Conservation (phyloP, 192 early-diverging fungal species). For the Haplosporangium gracile region DNA sequence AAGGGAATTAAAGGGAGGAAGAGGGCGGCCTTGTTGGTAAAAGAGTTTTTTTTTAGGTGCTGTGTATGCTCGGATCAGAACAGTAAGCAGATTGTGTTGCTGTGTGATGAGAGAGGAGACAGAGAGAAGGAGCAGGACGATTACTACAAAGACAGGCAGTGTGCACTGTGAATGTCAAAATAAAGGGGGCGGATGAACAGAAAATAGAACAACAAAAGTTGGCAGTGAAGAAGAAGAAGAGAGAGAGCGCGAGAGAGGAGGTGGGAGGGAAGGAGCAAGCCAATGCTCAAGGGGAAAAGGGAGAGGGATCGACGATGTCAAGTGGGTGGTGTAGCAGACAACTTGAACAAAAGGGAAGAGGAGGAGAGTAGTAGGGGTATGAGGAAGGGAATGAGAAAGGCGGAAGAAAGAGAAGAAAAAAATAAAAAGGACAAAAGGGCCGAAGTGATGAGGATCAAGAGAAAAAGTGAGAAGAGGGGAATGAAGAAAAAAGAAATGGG, state of each 20-base stretch:
- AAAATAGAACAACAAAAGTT: not conserved
- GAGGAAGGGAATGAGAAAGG: not conserved
- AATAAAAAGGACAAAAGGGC: not conserved
- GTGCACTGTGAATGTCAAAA: not conserved
- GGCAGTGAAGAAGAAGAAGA: not conserved
- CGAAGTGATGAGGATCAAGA: not conserved
- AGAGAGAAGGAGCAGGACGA: too few relatives aligned
- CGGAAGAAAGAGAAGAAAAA: not conserved
- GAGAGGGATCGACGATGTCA: not conserved
- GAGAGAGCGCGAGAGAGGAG: not conserved
- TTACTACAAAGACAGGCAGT: too few relatives aligned
- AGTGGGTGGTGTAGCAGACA: not conserved
- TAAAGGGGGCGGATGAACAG: not conserved
- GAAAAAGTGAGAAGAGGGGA: not conserved
- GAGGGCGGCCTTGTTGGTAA: not conserved
- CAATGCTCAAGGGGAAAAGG: not conserved
- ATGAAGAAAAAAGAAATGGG: not conserved
- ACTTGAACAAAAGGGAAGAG: not conserved
- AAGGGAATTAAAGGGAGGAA: not conserved
- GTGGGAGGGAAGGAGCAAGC: not conserved
- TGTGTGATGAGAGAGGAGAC: too few relatives aligned
- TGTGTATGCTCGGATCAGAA: too few relatives aligned
- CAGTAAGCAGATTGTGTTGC: too few relatives aligned
- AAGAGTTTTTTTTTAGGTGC: too few relatives aligned
- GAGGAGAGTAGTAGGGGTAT: not conserved